Evolutionary conservation across 768 basidiomycete genomes (phyloP), one percentile per base, ranked within the genome.

Genomic region (Lactifluus volemus): DNA sequence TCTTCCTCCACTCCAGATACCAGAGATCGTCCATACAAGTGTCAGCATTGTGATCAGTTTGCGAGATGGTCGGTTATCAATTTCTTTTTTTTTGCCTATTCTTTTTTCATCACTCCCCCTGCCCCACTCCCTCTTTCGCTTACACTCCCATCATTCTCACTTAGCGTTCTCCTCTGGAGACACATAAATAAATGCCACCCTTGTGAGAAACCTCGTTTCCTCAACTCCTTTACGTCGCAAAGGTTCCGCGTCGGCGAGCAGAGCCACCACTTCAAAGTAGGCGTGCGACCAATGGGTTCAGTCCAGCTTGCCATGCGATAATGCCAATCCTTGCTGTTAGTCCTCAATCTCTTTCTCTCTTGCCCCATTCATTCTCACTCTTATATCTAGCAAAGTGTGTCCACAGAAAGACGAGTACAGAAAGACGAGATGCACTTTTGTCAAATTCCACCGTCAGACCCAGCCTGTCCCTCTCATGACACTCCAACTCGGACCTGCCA

Each of bases 231-330:
- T 2, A 25, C 25, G 25, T 25, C 25, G 25, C 25, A 25, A 25
- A 25, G 1, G 25, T 25, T 25, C 25, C 25, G 25, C 25, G 2
- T 25, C 25, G 25, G 25, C 25, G 25, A 25, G 25, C 25, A 25
- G 1, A 25, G 25, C 2, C 25, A 25, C 25, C 25, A 25, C 25
- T 25, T 25, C 25, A 25, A 25, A 1, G 25, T 2, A 25, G 70
- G 85, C 87, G 1, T 92, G 90, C 69, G 90, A 92, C 71, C 87
- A 91, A 65, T 92, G 90, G 65, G 87, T 89, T 48, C 83, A 86
- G 67, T 79, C 82, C 9, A 84, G 80, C 66, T 74, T 89, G 4
- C 87, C 87, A 0, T 92, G 89, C 66, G 89, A 92, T 66, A 88
- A 88, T 15, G 81, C 79, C 60, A 88, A 87, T 71, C 89, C 89